A percentile compares a stretch with the other conserved stretches of the same genome.
These are phyloP conservation scores for Leptographium flavum DNA, from an alignment of 2,329 filamentous ascomycete genomes.

Conservation along the genomic window DNA sequence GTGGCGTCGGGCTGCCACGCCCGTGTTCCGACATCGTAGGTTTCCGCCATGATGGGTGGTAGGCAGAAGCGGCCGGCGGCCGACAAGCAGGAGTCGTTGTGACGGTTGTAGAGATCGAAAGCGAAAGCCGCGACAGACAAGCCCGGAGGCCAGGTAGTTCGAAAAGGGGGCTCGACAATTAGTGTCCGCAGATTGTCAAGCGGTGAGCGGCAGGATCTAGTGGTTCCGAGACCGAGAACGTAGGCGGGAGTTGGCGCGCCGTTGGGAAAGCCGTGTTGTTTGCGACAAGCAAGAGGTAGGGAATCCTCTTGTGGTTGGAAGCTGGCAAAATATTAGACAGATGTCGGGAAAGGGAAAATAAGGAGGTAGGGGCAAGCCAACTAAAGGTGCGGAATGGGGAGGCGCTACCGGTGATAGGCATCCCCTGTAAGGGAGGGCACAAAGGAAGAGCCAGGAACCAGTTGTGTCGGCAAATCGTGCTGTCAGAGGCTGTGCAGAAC, in stretches of 20 bases:
- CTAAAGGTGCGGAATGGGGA: conserved; percentile 7
- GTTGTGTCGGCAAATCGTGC: background rate
- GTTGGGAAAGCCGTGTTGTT: background rate
- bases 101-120: background rate
- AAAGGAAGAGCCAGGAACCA: conserved; percentile 1
- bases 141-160: background rate
- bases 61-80: conserved; percentile 14
- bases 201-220: background rate
- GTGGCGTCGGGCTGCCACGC: conserved; percentile 95
- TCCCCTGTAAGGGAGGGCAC: conserved; percentile 11
- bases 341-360: conserved; percentile 3
- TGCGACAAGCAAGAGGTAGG: background rate
- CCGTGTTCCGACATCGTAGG: conserved; percentile 90
- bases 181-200: background rate
- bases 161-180: background rate
- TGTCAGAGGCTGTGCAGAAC: background rate
- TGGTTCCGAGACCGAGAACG: background rate
- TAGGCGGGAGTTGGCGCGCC: background rate
- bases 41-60: conserved; percentile 61
- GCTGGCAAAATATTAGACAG: background rate
- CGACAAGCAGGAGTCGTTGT: background rate
- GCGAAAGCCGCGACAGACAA: background rate
- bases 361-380: conserved; percentile 11
- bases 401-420: conserved; percentile 11
- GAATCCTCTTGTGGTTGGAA: background rate